These are phyloP conservation scores for Pythium pyrilobum DNA, from an alignment of 352 stramenopile species.

Conservation along the genomic window DNA sequence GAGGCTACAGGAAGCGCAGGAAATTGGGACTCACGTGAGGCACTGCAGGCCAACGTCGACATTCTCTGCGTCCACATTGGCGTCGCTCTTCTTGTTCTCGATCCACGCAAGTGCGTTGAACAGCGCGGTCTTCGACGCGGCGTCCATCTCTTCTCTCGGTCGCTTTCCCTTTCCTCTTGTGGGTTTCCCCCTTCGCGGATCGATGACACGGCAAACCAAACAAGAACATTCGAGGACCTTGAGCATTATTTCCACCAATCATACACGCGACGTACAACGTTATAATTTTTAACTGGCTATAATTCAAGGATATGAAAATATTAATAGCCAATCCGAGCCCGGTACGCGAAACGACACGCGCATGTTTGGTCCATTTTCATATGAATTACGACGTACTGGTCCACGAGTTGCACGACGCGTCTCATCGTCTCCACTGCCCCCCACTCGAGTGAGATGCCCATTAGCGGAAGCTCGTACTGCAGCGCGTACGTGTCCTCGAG, in stretches of 20 bases:
- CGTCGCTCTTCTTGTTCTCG: slow-evolving; percentile 53
- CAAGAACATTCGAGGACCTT: slow-evolving; percentile 10
- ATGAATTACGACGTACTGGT: too few relatives aligned
- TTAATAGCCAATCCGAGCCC: slow-evolving; percentile 17
- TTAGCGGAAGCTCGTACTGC: slow-evolving; percentile 27
- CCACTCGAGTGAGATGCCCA: slow-evolving; percentile 43
- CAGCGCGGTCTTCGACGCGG: slow-evolving; percentile 39
- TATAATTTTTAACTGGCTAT: neutral
- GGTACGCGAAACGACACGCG: slow-evolving; percentile 8
- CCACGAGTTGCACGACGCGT: slow-evolving; percentile 27
- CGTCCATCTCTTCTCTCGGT: slow-evolving; percentile 22
- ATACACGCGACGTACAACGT: too few relatives aligned
- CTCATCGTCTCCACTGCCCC: slow-evolving; percentile 3
- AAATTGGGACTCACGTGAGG: slow-evolving; percentile 34
- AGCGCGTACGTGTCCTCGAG: slow-evolving; percentile 40
- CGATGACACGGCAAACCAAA: neutral
- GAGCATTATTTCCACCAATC: slow-evolving; percentile 7
- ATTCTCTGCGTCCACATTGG: slow-evolving; percentile 48
- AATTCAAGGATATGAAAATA: neutral
- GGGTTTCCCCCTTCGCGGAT: neutral
- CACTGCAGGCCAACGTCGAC: slow-evolving; percentile 63
- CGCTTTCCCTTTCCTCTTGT: too few relatives aligned
- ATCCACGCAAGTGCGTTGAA: slow-evolving; percentile 76
- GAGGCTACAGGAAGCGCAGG: neutral
- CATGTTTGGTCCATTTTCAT: too few relatives aligned